Conservation (phyloP, 140 eudicot genomes). For the Oenanthe javanica region DNA sequence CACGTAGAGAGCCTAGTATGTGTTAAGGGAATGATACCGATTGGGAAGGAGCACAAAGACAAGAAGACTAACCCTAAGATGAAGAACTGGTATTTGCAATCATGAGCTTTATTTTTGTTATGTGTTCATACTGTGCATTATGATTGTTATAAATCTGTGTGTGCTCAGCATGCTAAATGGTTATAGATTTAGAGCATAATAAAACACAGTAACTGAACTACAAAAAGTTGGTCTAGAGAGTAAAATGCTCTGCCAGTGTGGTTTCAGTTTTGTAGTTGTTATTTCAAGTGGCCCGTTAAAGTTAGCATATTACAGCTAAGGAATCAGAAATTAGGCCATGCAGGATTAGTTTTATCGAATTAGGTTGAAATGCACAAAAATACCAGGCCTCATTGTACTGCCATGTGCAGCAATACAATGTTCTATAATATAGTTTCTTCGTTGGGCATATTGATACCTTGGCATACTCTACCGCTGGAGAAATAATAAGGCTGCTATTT, state of each 20-base stretch:
- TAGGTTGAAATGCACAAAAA: no score
- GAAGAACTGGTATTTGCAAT: not conserved
- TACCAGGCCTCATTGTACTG: not conserved
- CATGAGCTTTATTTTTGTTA: not conserved
- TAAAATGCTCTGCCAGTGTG: not conserved
- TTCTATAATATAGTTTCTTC: not conserved
- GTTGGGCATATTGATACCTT: not conserved
- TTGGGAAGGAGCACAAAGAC: not conserved
- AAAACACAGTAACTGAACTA: not conserved
- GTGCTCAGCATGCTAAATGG: not conserved
- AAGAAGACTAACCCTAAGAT: not conserved
- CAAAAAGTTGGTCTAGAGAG: not conserved
- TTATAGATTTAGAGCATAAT: not conserved
- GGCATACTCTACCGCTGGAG: not conserved
- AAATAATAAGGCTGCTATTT: no score
- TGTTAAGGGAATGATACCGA: not conserved
- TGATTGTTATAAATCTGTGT: not conserved
- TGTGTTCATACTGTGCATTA: not conserved
- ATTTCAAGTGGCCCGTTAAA: not conserved
- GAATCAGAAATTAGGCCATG: not conserved
- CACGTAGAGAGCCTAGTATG: not conserved
- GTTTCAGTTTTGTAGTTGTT: not conserved
- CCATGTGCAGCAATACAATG: not conserved
- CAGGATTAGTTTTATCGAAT: no score
- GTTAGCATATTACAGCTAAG: not conserved